Evolutionary conservation across 805 yeast genomes (phyloP), one percentile per base, ranked within the genome.

Genomic region (Trichomonascus vanleenenianus): DNA sequence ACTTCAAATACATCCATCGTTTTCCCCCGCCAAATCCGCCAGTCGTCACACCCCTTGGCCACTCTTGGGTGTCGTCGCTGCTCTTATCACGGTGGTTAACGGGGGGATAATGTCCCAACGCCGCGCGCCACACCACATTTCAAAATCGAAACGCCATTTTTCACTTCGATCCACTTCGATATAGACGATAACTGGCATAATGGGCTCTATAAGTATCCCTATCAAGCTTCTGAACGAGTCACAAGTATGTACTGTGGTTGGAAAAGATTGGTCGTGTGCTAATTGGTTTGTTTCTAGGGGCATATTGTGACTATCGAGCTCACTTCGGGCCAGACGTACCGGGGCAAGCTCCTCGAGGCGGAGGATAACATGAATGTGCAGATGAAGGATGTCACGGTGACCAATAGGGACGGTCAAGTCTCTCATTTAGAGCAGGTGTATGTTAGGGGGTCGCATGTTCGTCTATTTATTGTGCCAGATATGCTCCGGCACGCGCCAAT

Each of bases 281-380:
- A 37, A 33, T 32, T 11, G 20, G 30, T 12, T 14, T 22, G 20
- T 30, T 31, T 1, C 14, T 74, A 82, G 71, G 96, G 97, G 40
- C 97, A 91, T 60, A 68, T 79, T 2, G 80, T 91, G 7, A 78
- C 94, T 1, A 62, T 91, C 14, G 98, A 91, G 62, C 75, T 91
- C 43, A 76, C 77, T 20, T 79, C 88, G 0, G 97, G 97, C 1
- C 89, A 84, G 51, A 77, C 84, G 0, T 91, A 91, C 60, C 72
- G 95, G 32, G 98, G 98, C 1, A 87, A 83, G 60, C 73, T 91
- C 39, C 61, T 83, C 2, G 96, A 84, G 58, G 66, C 73, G 40
- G 96, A 91, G 65, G 97, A 91, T 57, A 89, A 83, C 63, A 93
- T 91, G 97, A 91, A 91, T 61, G 78, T 91, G 20, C 94, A 89